phyloP scores from a whole-genome alignment of 495 filamentous ascomycete species.

The Tetracladium marchalianum region DNA sequence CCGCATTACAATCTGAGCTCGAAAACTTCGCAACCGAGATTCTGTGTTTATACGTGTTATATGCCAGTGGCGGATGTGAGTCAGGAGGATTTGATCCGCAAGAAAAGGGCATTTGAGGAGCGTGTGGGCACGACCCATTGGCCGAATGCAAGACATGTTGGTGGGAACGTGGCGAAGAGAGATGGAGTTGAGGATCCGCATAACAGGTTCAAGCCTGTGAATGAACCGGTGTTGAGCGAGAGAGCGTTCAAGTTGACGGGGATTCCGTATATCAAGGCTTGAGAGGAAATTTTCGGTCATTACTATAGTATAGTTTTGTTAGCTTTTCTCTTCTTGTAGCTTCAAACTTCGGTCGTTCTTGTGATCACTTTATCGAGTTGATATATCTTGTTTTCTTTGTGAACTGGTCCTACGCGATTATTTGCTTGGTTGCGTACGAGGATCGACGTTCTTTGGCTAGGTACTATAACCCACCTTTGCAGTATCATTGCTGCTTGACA shows the following conservation, averaged over 20 bases:
- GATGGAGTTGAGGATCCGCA: slow-evolving; percentile 24
- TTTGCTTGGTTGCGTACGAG: no score
- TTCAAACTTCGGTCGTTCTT: no score
- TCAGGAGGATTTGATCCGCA: slow-evolving; percentile 25
- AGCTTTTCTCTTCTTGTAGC: no score
- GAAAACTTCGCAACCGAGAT: slow-evolving; percentile 12
- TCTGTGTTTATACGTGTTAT: slow-evolving; percentile 28
- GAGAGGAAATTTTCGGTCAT: no score
- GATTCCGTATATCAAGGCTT: slow-evolving; percentile 24
- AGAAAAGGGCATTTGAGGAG: slow-evolving; percentile 29
- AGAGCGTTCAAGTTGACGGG: slow-evolving; percentile 26
- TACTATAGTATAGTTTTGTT: no score
- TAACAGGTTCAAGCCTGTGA: slow-evolving; percentile 17
- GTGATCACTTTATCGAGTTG: no score
- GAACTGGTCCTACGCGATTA: no score
- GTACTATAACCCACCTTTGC: no score
- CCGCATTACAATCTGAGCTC: slow-evolving; percentile 27
- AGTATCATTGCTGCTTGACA: no score
- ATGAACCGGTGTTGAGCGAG: slow-evolving; percentile 24
- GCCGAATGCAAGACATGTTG: slow-evolving; percentile 28
- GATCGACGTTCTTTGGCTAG: no score
- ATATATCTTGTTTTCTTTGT: no score
- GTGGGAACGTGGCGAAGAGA: slow-evolving; percentile 24
- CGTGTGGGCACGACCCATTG: slow-evolving; percentile 28
- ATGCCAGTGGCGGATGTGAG: slow-evolving; percentile 28